Conservation (phyloP, 225 moss, liverwort and hornwort genomes). For the Neckera pumila region DNA sequence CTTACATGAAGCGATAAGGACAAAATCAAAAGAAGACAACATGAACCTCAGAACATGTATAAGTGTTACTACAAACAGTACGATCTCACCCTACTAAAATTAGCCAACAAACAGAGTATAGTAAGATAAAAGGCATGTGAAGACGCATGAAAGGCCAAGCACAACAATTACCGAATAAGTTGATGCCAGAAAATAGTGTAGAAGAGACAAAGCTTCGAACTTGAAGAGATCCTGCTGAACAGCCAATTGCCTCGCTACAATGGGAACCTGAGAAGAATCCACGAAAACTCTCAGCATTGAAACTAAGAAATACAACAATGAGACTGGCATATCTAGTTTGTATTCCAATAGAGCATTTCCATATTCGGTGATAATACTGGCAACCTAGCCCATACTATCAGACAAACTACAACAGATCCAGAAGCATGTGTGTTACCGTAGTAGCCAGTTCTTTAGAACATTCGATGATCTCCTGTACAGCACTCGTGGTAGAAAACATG, state of each 20-base stretch:
- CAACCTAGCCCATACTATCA: neutral
- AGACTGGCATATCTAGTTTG: neutral
- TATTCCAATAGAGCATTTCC: neutral
- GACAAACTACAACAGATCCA: neutral
- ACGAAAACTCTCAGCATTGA: neutral
- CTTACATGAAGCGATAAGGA: neutral
- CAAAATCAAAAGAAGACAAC: neutral
- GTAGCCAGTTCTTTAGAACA: slow-evolving; percentile 53
- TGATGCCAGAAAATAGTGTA: slow-evolving; percentile 74
- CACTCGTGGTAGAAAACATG: slow-evolving; percentile 40
- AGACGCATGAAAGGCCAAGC: neutral
- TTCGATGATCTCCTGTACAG: slow-evolving; percentile 38
- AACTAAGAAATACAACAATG: neutral
- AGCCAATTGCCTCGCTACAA: slow-evolving; percentile 64
- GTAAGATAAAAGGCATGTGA: neutral
- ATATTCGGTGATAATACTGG: neutral
- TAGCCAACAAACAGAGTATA: neutral
- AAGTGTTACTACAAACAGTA: neutral
- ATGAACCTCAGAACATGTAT: neutral
- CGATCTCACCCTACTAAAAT: neutral
- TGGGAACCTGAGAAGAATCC: slow-evolving; percentile 50
- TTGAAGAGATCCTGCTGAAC: slow-evolving; percentile 63
- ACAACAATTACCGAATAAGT: slow-evolving; percentile 45
- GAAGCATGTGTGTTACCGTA: slow-evolving; percentile 29
- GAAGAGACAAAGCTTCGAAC: slow-evolving; percentile 89